phyloP scores from a whole-genome alignment of 805 yeast species.

The Alloascoidea africana region DNA sequence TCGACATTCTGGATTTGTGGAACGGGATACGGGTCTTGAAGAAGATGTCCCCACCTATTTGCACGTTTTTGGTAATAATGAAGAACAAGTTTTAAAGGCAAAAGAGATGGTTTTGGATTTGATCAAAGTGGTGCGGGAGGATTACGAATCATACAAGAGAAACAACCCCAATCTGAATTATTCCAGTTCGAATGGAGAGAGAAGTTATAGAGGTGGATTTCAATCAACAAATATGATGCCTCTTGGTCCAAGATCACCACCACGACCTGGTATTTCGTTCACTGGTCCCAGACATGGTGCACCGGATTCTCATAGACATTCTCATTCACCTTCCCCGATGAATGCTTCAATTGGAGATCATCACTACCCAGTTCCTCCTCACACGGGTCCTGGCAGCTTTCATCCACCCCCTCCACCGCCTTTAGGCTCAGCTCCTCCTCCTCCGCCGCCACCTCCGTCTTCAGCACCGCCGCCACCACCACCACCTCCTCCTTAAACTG shows the following conservation, averaged over 20 bases:
- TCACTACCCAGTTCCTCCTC: too few relatives aligned
- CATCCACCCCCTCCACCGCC: slow-evolving; percentile 5
- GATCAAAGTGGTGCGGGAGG: slow-evolving; percentile 1
- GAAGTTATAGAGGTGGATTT: slow-evolving; percentile 6
- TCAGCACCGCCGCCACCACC: slow-evolving; percentile 2
- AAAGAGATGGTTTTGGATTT: slow-evolving; percentile 2
- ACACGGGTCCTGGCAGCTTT: too few relatives aligned
- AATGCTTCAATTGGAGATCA: slow-evolving; percentile 1
- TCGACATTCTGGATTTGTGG: slow-evolving; percentile 18
- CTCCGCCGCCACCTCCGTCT: slow-evolving; percentile 3
- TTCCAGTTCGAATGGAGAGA: slow-evolving; percentile 10
- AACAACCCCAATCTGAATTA: not conserved
- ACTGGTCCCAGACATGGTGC: slow-evolving; percentile 3
- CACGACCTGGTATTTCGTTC: slow-evolving; percentile 1
- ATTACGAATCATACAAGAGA: slow-evolving; percentile 5
- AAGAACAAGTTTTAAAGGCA: slow-evolving; percentile 2
- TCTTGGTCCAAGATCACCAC: slow-evolving; percentile 1
- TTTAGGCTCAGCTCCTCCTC: slow-evolving; percentile 3
- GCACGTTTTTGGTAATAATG: slow-evolving; percentile 8
- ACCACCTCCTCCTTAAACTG: too few relatives aligned
- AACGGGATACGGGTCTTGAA: slow-evolving; percentile 15
- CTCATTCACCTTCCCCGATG: not conserved
- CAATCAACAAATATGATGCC: too few relatives aligned
- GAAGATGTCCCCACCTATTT: slow-evolving; percentile 17
- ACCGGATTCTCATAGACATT: slow-evolving; percentile 2